These are phyloP conservation scores for Aspergillus amoenus DNA, from an alignment of 2,329 filamentous ascomycete species.

Conservation along the genomic window DNA sequence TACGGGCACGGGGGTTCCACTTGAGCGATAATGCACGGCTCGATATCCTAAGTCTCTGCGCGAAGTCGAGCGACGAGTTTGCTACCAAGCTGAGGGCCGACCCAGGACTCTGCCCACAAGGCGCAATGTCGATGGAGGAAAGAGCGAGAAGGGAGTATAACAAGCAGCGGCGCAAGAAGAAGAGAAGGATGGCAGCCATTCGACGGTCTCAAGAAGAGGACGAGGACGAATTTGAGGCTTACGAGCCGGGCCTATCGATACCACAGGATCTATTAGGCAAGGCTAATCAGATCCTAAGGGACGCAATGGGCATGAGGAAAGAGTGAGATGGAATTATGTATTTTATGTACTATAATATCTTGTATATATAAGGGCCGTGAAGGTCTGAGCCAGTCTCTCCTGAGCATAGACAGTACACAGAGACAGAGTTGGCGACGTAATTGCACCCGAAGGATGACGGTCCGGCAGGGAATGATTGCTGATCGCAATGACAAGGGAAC, in stretches of 20 bases:
- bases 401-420: background rate
- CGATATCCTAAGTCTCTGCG: constrained; percentile 31
- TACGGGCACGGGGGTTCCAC: constrained; percentile 29
- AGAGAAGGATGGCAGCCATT: constrained; percentile 21
- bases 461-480: background rate
- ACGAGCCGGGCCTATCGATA: constrained; percentile 19
- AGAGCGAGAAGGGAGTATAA: constrained; percentile 16
- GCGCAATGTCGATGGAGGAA: background rate
- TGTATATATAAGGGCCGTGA: background rate
- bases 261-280: constrained; percentile 14
- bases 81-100: constrained; percentile 33
- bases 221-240: constrained; percentile 17
- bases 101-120: constrained; percentile 23
- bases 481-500: constrained; percentile 1
- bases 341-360: background rate
- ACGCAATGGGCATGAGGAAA: background rate
- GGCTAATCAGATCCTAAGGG: background rate
- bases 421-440: background rate
- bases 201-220: constrained; percentile 19
- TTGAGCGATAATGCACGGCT: constrained; percentile 24
- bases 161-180: constrained; percentile 24
- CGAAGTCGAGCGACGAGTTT: constrained; percentile 28
- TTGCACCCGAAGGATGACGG: background rate
- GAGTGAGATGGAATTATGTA: background rate
- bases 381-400: background rate